phyloP scores from a whole-genome alignment of 202 grass and related monocot species.

The Elaeis oleifera region DNA sequence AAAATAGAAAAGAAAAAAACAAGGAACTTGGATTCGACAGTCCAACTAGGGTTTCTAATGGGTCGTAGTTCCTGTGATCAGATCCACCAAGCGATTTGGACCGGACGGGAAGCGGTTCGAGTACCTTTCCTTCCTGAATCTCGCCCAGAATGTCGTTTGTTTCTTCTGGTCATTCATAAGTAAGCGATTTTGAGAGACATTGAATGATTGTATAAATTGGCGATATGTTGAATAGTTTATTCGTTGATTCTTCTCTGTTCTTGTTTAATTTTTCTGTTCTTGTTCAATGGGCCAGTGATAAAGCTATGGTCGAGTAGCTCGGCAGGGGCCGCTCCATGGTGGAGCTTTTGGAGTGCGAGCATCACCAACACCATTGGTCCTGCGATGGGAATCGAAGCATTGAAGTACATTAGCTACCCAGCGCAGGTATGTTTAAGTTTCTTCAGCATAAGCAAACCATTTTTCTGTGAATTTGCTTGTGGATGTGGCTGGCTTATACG shows the following conservation, averaged over 20 bases:
- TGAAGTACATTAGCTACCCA: conserved; percentile 97
- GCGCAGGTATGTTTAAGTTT: conserved; percentile 46
- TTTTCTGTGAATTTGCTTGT: neutral
- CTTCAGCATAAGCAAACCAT: neutral
- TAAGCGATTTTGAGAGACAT: conserved; percentile 23
- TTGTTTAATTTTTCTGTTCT: conserved; percentile 1
- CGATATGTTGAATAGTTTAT: no score
- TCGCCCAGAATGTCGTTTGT: conserved; percentile 79
- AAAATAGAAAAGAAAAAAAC: no score
- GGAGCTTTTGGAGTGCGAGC: conserved; percentile 70
- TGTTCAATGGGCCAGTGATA: conserved; percentile 50
- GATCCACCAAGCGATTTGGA: conserved; percentile 91
- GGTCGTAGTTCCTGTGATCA: conserved; percentile 13
- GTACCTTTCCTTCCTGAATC: conserved; percentile 90
- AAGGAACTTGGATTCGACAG: neutral
- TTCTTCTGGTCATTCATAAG: conserved; percentile 93
- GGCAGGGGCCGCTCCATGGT: conserved; percentile 45
- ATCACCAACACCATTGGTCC: conserved; percentile 93
- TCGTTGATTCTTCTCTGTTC: neutral
- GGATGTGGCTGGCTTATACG: neutral
- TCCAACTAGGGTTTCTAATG: neutral
- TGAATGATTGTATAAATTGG: no score
- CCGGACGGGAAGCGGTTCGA: conserved; percentile 69
- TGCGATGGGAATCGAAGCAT: conserved; percentile 86
- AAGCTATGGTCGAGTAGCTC: conserved; percentile 65